Evolutionary conservation across 257 asterid species (phyloP), one percentile per base, ranked within the genome.

Genomic region (Gentiana dahurica): DNA sequence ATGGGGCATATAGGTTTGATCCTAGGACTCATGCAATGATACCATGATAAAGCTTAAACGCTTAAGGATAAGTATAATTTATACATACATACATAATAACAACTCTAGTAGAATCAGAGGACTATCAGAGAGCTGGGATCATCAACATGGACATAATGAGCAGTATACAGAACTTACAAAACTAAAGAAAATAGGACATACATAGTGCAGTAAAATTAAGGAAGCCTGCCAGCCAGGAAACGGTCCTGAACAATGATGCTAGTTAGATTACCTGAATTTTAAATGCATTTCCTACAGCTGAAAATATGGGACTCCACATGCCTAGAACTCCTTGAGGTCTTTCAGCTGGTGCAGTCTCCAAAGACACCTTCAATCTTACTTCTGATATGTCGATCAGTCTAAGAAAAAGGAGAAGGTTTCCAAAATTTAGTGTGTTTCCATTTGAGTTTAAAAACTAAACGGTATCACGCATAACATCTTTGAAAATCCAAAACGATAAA

Each of bases 221-320:
- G 38, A 54, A 47, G 10, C 24, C 4, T 34, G 9, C 43, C 51
- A n/a, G 8, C 24, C 24, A 24, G 53, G 13, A 32, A 11, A 54
- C 1, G 33, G 50, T 35, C 12, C 55, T 12, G 2, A 60, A 32
- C 24, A 13, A 34, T n/a, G 53, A 39, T 54, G 48, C 2, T 11
- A 53, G 38, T 48, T 44, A 63, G 46, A 57, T 33, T 49, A 87
- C 96, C 95, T 87, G 95, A 69, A 92, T 63, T 76, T 92, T 92
- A 60, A 92, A 92, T 62, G 97, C 95, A 65, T 85, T 92, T 62
- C 98, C 98, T 68, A 92, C 82, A 64, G 98, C 98, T 51, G 98
- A 87, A 49, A 92, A 88, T 62, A 92, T 75, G 61, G 98, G 98
- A 55, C 98, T 77, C 98, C 98, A 92, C 37, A 92, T 89, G 51